These are phyloP conservation scores for Lactifluus echinatus DNA, from an alignment of 768 basidiomycete species.

Conservation along the genomic window DNA sequence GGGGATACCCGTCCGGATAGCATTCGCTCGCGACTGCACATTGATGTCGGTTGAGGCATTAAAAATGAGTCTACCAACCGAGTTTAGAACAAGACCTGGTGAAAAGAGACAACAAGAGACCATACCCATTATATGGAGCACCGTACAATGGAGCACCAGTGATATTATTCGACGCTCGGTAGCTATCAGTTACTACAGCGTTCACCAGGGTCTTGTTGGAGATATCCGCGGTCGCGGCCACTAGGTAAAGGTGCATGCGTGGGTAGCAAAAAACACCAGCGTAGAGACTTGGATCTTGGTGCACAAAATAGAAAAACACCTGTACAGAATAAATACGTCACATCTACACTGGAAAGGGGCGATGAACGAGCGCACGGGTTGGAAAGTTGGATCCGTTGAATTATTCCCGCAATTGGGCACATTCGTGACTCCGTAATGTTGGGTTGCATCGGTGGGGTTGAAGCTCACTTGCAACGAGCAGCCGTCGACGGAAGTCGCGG, in stretches of 20 bases:
- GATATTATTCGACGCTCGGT: slow-evolving; percentile 41
- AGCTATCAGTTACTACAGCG: slow-evolving; percentile 28
- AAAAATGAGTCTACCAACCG: slow-evolving; percentile 16
- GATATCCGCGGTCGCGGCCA: slow-evolving; percentile 37
- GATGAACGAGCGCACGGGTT: slow-evolving; percentile 29
- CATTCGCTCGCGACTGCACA: slow-evolving; percentile 41
- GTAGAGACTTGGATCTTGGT: slow-evolving; percentile 25
- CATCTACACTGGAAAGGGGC: neutral
- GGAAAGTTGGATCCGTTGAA: slow-evolving; percentile 31
- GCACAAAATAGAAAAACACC: slow-evolving; percentile 62
- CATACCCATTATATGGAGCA: slow-evolving; percentile 53
- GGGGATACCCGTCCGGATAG: slow-evolving; percentile 43
- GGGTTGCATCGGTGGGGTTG: slow-evolving; percentile 29
- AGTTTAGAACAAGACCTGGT: neutral
- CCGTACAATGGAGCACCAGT: slow-evolving; percentile 38
- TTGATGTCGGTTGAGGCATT: slow-evolving; percentile 31
- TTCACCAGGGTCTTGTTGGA: slow-evolving; percentile 35
- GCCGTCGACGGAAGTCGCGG: slow-evolving; percentile 38
- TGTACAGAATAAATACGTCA: neutral
- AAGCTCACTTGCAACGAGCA: slow-evolving; percentile 36
- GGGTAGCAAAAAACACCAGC: slow-evolving; percentile 51
- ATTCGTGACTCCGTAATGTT: slow-evolving; percentile 46
- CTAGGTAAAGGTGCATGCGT: slow-evolving; percentile 35
- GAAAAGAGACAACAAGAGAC: neutral
- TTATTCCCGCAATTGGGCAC: slow-evolving; percentile 27